Base-by-base conservation (phyloP, 306 rosid genomes). In the Fragaria iinumae region DNA sequence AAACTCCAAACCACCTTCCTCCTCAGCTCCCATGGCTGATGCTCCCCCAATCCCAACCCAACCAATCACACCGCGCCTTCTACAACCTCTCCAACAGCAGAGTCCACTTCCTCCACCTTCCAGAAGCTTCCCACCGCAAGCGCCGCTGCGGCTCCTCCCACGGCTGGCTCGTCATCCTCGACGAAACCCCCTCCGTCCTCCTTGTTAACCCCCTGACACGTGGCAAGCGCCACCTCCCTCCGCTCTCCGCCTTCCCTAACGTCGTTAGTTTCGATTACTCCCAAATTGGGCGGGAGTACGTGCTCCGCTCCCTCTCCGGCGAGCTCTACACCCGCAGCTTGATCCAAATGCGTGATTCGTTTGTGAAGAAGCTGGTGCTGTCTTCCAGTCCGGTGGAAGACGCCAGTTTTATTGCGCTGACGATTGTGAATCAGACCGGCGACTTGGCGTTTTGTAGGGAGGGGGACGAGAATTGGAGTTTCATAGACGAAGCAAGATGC, bases 21-120 rank as follows among this genome's bases (percentile, higher is more conserved):
- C 89, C 90, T 4, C 96, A 90, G 45, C 91, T 87, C 44, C 97
- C 96, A 0, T 90, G 88, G 79, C 91, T 90, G 62, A 83, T 92
- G 84, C 89, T 92, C n/a, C 87, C 92, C 55, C 83, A 60, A 5
- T 69, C 73, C 21, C 79, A 65, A 6, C 69, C 76, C 72, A 68
- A 27, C 77, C 68, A 70, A 21, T 76, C 91, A 23, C 87, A 67
- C 49, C 80, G 79, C 41, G 77, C 89, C 44, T 79, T 92, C 79
- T 84, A 88, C 86, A 67, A 87, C 75, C 81, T 86, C 74, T 80
- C 89, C 53, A 74, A 69, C 70, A 59, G 81, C 71, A 83, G 77
- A 69, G 81, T 88, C 66, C 93, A 88, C 69, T 77, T 76, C 83
- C 85, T 92, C 79, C 71, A 83, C 64, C 90, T 86, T 18, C 90